Evolutionary conservation across 129 eudicot species (phyloP), one percentile per base, ranked within the genome.

Genomic region (Silybum marianum): DNA sequence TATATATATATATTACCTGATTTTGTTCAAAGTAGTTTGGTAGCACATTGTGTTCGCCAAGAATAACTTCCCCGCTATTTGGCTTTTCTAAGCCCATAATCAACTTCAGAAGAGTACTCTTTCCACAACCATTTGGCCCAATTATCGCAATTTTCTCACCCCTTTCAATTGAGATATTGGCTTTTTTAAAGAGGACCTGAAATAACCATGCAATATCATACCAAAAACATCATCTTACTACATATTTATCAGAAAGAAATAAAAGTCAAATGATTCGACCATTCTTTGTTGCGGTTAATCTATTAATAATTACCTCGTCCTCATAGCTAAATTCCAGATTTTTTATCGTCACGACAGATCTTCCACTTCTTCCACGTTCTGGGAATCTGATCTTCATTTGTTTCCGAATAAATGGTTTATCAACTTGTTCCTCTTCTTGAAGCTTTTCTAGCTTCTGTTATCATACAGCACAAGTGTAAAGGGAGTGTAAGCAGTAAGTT

Each of bases 1-100:
- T 68, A 22, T 38, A 30, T 73, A 28, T 77, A 40, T 13, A n/a
- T 28, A 38, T 68, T 73, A 91, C 98, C 99, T 95, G 98, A 89
- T 95, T 95, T 88, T 95, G 99, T 90, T 92, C 99, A 58, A 95
- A 95, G 76, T 95, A 95, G 83, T 95, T 95, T 62, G 99, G 99
- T 22, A 95, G 83, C 28, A 95, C 97, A 58, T 95, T 95, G 84
- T 95, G 95, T 65, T 95, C 95, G 48, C 99, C 99, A 78, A 95
- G 93, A 72, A 89, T 44, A 40, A 92, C 88, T 89, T 92, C 98
- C 60, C 99, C 99, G 6, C 72, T 68, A 21, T 72, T 76, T 7
- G 97, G 95, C 80, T 87, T 82, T 78, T 80, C 86, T 81, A 91
- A 80, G 84, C 95, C 97, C 97, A 90, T 89, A 73, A 92, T 90